These are phyloP conservation scores for Rhododendron mucronatum DNA, from an alignment of 148 eudicot genomes.

Conservation along the genomic window DNA sequence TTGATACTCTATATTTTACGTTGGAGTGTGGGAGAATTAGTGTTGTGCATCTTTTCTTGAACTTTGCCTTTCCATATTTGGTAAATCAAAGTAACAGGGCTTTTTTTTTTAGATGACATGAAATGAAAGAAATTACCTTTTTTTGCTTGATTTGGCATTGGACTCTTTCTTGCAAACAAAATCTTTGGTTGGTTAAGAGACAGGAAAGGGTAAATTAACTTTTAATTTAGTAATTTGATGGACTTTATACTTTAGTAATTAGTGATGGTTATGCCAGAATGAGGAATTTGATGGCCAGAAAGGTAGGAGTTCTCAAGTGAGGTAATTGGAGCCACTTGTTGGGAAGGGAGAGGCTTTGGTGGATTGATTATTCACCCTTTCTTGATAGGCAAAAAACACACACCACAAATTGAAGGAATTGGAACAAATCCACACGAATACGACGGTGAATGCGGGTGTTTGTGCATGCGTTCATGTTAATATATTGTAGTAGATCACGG, in stretches of 20 bases:
- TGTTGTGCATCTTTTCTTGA: neutral
- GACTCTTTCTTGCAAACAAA: neutral
- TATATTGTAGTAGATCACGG: neutral
- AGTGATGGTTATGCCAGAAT: neutral
- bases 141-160: neutral
- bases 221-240: neutral
- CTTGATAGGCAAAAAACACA: neutral
- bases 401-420: neutral
- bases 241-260: neutral
- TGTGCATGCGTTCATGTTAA: neutral
- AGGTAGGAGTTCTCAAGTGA: neutral
- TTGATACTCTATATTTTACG: conserved; percentile 2
- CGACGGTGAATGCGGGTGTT: neutral
- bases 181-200: neutral
- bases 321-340: no score
- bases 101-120: neutral
- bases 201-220: neutral
- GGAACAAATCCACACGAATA: neutral
- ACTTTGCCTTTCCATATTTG: neutral
- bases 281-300: neutral
- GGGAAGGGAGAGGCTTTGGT: neutral
- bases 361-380: neutral
- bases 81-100: neutral
- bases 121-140: neutral
- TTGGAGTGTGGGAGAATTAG: neutral